Evolutionary conservation across 225 moss, liverwort and hornwort genomes (phyloP), one percentile per base, ranked within the genome.

Genomic region (Polytrichum formosum): DNA sequence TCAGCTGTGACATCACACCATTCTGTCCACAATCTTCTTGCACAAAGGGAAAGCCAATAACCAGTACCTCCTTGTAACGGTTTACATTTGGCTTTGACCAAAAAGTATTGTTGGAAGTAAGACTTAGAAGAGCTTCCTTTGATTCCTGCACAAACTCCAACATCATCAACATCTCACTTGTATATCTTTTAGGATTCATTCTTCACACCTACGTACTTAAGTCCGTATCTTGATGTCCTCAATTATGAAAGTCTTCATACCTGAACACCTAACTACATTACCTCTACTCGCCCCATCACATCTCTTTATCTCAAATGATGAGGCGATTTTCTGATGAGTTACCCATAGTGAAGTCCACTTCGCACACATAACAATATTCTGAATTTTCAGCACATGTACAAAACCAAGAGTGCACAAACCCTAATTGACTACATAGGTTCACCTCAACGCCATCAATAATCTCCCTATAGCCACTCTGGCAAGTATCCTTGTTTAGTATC

Each of bases 381-480:
- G 1, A 46, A 46, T 46, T 13, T 37, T 46, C 3, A 46, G 46
- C 46, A 46, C 46, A 46, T 46, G 13, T 13, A 46, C 46, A 46
- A 46, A 16, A 3, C 46, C 46, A 46, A 46, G 46, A 46, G 46
- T 46, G 13, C 46, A 46, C 46, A 46, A 46, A 46, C 46, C 46
- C 46, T 46, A 46, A 13, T 46, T 46, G 13, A 46, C 13, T 46
- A 46, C 35, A 66, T 7, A 30, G 35, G 75, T 88, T 68, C 29
- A 91, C 91, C 83, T 96, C 96, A 29, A 96, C 74, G 71, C 92
- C 94, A 72, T 91, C 98, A 69, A 98, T 91, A 22, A 92, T 79
- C 77, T 98, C 98, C 85, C 92, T 98, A 69, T 98, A 98, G 29
- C 98, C 98, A 61, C 67, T 80, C 67, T 85, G 87, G 82, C 94